Evolutionary conservation across 306 rosid species (phyloP).

Genomic region (Trifolium repens): DNA sequence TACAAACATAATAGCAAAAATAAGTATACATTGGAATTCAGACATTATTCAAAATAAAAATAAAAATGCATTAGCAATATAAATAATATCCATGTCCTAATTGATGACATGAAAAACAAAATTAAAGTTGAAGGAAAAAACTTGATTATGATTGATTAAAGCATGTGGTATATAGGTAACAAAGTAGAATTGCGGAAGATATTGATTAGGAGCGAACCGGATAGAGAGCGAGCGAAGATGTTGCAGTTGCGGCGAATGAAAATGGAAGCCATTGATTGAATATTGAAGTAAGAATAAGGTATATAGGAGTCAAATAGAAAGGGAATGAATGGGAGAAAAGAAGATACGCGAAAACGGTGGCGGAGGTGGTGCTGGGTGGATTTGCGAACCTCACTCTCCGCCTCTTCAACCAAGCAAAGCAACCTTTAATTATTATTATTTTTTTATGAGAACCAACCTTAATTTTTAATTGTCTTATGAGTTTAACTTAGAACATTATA

Average conservation of each 20-base stretch:
- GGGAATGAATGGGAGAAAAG: too few relatives aligned
- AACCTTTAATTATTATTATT: neutral
- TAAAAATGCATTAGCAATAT: too few relatives aligned
- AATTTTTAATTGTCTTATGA: too few relatives aligned
- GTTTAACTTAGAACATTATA: too few relatives aligned
- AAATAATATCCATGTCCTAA: too few relatives aligned
- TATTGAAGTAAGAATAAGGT: neutral
- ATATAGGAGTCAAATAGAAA: neutral
- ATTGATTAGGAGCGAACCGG: conserved; percentile 44
- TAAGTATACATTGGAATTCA: neutral
- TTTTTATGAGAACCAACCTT: too few relatives aligned
- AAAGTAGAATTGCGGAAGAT: too few relatives aligned
- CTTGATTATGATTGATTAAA: too few relatives aligned
- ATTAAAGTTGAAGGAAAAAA: too few relatives aligned
- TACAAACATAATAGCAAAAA: conserved; percentile 22
- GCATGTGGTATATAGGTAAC: too few relatives aligned
- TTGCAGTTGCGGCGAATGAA: conserved; percentile 51
- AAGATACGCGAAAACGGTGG: conserved; percentile 12
- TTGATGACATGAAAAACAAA: too few relatives aligned
- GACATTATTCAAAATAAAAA: too few relatives aligned
- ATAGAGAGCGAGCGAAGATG: conserved; percentile 46
- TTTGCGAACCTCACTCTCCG: conserved; percentile 42
- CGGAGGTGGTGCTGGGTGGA: conserved; percentile 18
- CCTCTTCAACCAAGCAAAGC: neutral
- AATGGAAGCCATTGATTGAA: conserved; percentile 54